Base-by-base conservation (phyloP, 2,329 filamentous ascomycete genomes). In the Diaporthe helianthi region DNA sequence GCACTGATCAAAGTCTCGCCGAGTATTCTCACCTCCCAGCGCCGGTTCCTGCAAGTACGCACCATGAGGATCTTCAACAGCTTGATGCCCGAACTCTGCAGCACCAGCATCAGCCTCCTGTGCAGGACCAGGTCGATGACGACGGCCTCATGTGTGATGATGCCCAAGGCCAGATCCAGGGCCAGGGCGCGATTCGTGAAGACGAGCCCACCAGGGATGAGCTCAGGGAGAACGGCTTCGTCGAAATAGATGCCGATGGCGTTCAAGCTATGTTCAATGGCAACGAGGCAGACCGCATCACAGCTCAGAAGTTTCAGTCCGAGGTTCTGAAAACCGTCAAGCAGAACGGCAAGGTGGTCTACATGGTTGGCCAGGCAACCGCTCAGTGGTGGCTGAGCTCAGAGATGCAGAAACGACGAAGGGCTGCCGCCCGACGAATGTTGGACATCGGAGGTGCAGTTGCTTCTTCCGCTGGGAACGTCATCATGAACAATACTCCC, bases 401-500 rank as follows among this genome's bases (percentile, higher is more conserved):
- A 29, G 69, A 70, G 55, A 70, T 70, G 69, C 69, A 65, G 33
- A 61, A 70, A 17, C 54, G 69, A 38, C 67, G 69, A 38, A 55
- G 65, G 44, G 65, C 69, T 52, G 69, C 51, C 31, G 69, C 38
- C 15, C 65, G 65, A 33, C 60, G 47, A 15, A 36, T 68, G 29
- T 54, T 63, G 31, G 66, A 64, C 41, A 63, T 65, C 26, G 65
- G 65, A 15, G 69, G 69, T 46, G 54, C 66, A 36, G 69, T 68
- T 17, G 65, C 60, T 12, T 64, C 65, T 38, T 66, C 54, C 5
- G 65, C 69, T 2, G 69, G 69, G 41, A 67, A 58, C 49, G 69
- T 70, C 41, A 64, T 70, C 44, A 70, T 70, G 69, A 68, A 66
- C 26, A 70, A 46, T n/a, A 70, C 69, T 9, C 69, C 69, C 22